Conservation (phyloP, 805 yeast genomes). For the Cyberlindnera maclurae region DNA sequence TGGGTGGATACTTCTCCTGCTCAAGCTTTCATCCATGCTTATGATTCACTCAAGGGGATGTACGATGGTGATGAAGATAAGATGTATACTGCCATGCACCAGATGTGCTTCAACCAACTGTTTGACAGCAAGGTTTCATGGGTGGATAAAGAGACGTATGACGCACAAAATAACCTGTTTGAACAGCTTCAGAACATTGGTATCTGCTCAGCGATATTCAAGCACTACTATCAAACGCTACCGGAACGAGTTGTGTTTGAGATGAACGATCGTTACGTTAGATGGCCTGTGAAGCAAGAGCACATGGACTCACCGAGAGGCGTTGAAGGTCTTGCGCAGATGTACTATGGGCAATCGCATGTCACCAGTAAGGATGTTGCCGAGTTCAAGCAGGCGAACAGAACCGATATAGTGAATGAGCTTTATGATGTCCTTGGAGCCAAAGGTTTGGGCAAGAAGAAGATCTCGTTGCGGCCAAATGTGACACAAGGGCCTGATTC, state of each 20-base stretch:
- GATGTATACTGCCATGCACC: slow-evolving; percentile 1
- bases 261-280: slow-evolving; percentile 22
- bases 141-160: slow-evolving; percentile 18
- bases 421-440: not conserved
- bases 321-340: slow-evolving; percentile 12
- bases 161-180: slow-evolving; percentile 8
- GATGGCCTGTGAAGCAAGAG: slow-evolving; percentile 19
- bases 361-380: too few species aligned
- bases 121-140: slow-evolving; percentile 19
- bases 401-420: too few species aligned
- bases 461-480: slow-evolving; percentile 6
- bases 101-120: slow-evolving; percentile 18
- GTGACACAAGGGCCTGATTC: slow-evolving; percentile 10
- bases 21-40: slow-evolving; percentile 23
- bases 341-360: slow-evolving; percentile 8
- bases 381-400: too few species aligned
- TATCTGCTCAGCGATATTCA: slow-evolving; percentile 23
- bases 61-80: too few species aligned
- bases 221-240: slow-evolving; percentile 17
- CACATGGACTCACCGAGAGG: slow-evolving; percentile 18
- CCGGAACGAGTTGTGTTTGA: slow-evolving; percentile 25
- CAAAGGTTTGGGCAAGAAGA: not conserved
- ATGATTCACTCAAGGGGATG: slow-evolving; percentile 7
- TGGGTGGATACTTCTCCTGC: slow-evolving; percentile 25
- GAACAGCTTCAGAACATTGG: slow-evolving; percentile 24